Conservation (phyloP, 495 filamentous ascomycete genomes). For the Penicillium diatomitis region DNA sequence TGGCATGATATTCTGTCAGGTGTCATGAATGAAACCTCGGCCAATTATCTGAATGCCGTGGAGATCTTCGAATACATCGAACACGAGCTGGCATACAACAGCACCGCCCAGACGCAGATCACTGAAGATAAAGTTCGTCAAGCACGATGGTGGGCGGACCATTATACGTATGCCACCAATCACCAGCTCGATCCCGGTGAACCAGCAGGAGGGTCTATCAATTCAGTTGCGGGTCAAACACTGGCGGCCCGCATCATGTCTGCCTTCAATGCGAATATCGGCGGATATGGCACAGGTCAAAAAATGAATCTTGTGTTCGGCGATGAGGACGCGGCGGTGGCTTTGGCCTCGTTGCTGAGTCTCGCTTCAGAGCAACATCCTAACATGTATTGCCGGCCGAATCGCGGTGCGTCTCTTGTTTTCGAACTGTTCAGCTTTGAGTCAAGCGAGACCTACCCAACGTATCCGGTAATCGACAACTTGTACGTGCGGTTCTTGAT, state of each 20-base stretch:
- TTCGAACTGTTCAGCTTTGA: constrained; percentile 67
- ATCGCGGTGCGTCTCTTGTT: constrained; percentile 57
- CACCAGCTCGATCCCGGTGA: constrained; percentile 40
- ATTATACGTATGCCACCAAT: constrained; percentile 55
- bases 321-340: constrained; percentile 59
- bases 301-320: constrained; percentile 63
- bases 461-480: constrained; percentile 45
- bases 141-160: constrained; percentile 56
- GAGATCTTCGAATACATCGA: constrained; percentile 66
- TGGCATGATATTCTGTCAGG: constrained; percentile 26
- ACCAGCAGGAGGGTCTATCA: constrained; percentile 30
- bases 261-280: constrained; percentile 44
- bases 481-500: constrained; percentile 69
- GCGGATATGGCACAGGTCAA: constrained; percentile 24
- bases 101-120: constrained; percentile 47
- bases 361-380: constrained; percentile 40
- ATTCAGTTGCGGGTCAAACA: constrained; percentile 56
- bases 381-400: constrained; percentile 62
- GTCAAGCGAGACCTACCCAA: constrained; percentile 25
- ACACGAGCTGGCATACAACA: constrained; percentile 64
- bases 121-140: constrained; percentile 41
- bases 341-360: constrained; percentile 62
- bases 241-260: constrained; percentile 53
- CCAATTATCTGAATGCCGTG: constrained; percentile 48
- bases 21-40: constrained; percentile 24